Evolutionary conservation across 2,329 filamentous ascomycete species (phyloP).

Genomic region (Hirsutella thompsonii): DNA sequence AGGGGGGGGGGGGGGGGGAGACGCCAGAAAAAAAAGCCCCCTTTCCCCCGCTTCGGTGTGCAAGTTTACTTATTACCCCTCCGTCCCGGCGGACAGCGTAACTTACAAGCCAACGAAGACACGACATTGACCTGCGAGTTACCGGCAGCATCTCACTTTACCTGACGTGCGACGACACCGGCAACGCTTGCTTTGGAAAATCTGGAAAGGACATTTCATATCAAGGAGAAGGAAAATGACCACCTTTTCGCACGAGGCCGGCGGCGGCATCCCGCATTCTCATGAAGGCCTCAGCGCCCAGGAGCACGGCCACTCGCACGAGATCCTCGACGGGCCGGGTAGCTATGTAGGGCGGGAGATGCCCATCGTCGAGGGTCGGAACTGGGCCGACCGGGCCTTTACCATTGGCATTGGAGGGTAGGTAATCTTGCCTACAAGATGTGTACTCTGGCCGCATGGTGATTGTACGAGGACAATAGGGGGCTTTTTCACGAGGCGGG

Average conservation of each 20-base stretch:
- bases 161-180: too few species aligned
- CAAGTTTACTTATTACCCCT: too few species aligned
- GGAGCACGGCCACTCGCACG: slow-evolving; percentile 89
- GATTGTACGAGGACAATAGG: not conserved
- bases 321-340: slow-evolving; percentile 87
- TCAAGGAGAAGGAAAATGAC: too few species aligned
- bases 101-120: too few species aligned
- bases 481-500: not conserved
- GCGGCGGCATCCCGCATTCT: slow-evolving; percentile 18
- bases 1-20: too few species aligned
- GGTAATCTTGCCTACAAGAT: slow-evolving; percentile 10
- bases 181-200: slow-evolving; percentile 23
- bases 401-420: slow-evolving; percentile 98
- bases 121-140: too few species aligned
- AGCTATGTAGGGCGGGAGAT: slow-evolving; percentile 84
- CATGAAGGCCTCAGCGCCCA: slow-evolving; percentile 45
- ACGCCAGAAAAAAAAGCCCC: too few species aligned
- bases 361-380: slow-evolving; percentile 78
- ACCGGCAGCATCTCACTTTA: too few species aligned
- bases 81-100: too few species aligned
- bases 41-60: too few species aligned
- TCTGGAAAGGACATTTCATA: too few species aligned
- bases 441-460: not conserved
- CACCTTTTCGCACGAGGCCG: not conserved
- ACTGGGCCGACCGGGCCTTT: slow-evolving; percentile 83